These are phyloP conservation scores for Meripilus lineatus DNA, from an alignment of 1,284 basidiomycete genomes.

Conservation along the genomic window DNA sequence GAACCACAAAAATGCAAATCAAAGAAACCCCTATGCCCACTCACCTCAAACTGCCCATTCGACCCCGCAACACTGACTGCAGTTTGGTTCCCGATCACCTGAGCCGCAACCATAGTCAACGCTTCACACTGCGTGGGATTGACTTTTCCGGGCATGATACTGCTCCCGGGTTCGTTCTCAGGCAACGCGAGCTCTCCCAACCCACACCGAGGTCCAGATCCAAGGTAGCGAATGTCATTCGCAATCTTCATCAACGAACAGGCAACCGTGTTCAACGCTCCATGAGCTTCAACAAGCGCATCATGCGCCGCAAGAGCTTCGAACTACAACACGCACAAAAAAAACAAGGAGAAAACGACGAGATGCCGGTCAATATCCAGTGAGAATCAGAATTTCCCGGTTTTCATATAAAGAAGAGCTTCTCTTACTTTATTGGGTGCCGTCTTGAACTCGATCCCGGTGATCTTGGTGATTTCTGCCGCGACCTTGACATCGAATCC, in stretches of 20 bases:
- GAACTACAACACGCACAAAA: no score
- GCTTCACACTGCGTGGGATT: constrained; percentile 99
- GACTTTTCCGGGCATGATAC: constrained; percentile 99
- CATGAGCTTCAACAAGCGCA: constrained; percentile 95
- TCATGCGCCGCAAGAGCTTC: constrained; percentile 97
- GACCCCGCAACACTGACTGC: constrained; percentile 90
- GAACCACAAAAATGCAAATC: no score
- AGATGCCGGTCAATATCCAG: no score
- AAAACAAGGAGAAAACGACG: no score
- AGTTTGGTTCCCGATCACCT: constrained; percentile 98
- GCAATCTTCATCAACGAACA: constrained; percentile 99
- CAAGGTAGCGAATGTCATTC: constrained; percentile 98
- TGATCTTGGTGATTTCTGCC: constrained; percentile 87
- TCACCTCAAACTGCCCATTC: constrained; percentile 94
- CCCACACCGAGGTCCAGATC: constrained; percentile 96
- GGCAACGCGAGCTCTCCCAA: constrained; percentile 93
- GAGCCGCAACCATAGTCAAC: constrained; percentile 97
- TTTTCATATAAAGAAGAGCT: neutral
- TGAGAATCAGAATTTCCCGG: neutral
- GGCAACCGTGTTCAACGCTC: constrained; percentile 93
- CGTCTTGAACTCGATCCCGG: constrained; percentile 89
- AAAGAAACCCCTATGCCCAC: constrained; percentile 12
- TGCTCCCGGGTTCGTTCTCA: constrained; percentile 99
- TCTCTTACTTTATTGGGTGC: constrained; percentile 93
- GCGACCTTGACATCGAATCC: constrained; percentile 97